Percentiles rank a stretch among this genome's conserved stretches.
phyloP scores from a whole-genome alignment of 2,329 filamentous ascomycete genomes.

The Stemphylium beticola region DNA sequence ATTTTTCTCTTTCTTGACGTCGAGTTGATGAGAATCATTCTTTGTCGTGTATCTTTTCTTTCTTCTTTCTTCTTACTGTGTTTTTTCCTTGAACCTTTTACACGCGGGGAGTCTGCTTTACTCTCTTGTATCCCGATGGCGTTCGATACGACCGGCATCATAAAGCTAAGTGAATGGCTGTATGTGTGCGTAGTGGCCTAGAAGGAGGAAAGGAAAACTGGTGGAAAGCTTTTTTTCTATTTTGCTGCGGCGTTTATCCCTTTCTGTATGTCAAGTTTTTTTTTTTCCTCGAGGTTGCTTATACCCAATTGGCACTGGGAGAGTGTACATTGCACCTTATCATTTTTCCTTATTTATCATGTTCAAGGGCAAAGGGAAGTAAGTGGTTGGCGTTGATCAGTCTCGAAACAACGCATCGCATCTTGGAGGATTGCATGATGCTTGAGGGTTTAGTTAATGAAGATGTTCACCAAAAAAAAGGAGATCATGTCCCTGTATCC shows the following conservation, averaged over 20 bases:
- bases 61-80: background rate
- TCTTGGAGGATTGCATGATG: background rate
- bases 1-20: too few relatives aligned
- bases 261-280: background rate
- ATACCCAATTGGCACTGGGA: slow-evolving; percentile 34
- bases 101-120: background rate
- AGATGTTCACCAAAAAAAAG: slow-evolving; percentile 1
- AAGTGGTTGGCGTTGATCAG: slow-evolving; percentile 6
- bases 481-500: background rate
- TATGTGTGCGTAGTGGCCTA: too few relatives aligned
- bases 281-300: slow-evolving; percentile 17
- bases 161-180: too few relatives aligned
- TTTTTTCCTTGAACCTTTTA: background rate
- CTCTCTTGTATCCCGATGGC: background rate
- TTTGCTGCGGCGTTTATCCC: background rate
- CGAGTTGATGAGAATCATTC: background rate
- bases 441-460: slow-evolving; percentile 1
- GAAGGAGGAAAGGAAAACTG: too few relatives aligned
- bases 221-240: background rate
- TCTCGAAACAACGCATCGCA: too few relatives aligned
- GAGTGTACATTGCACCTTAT: slow-evolving; percentile 29
- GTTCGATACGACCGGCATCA: too few relatives aligned
- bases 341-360: background rate
- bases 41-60: background rate
- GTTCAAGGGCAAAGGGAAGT: background rate